Evolutionary conservation across 805 yeast genomes (phyloP).

Genomic region (Candida argentea): DNA sequence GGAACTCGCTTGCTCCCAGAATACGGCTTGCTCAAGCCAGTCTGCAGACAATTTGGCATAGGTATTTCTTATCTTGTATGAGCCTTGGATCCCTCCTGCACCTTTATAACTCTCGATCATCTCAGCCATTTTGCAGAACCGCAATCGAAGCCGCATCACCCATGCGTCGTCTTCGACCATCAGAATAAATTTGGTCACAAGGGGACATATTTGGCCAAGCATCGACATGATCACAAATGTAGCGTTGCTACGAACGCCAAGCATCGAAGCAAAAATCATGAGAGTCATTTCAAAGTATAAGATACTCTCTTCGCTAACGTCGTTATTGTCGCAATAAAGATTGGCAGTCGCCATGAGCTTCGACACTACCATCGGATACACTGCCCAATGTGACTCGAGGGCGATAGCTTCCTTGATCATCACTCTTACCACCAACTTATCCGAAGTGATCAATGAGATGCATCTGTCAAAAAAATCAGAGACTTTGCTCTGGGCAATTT

Average conservation of each 20-base stretch:
- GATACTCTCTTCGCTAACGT: constrained; percentile 18
- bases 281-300: constrained; percentile 41
- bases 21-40: constrained; percentile 47
- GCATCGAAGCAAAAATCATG: constrained; percentile 33
- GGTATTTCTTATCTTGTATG: constrained; percentile 36
- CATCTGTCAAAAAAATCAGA: constrained; percentile 43
- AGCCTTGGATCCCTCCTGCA: constrained; percentile 31
- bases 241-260: constrained; percentile 23
- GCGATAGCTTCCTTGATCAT: constrained; percentile 64
- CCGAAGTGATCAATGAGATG: constrained; percentile 36
- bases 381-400: constrained; percentile 51
- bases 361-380: constrained; percentile 38
- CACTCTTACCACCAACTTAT: constrained; percentile 50
- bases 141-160: constrained; percentile 28
- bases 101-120: constrained; percentile 24
- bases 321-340: constrained; percentile 18
- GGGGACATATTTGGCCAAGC: constrained; percentile 19
- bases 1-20: constrained; percentile 21
- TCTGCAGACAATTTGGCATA: constrained; percentile 37
- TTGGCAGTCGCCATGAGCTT: constrained; percentile 31
- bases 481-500: constrained; percentile 24
- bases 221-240: constrained; percentile 22
- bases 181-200: constrained; percentile 18
- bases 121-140: constrained; percentile 30
- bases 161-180: constrained; percentile 18